Percentiles rank a stretch among this genome's conserved stretches.
Evolutionary conservation across 345 rosid genomes (phyloP).

Genomic region (Ricinus communis): DNA sequence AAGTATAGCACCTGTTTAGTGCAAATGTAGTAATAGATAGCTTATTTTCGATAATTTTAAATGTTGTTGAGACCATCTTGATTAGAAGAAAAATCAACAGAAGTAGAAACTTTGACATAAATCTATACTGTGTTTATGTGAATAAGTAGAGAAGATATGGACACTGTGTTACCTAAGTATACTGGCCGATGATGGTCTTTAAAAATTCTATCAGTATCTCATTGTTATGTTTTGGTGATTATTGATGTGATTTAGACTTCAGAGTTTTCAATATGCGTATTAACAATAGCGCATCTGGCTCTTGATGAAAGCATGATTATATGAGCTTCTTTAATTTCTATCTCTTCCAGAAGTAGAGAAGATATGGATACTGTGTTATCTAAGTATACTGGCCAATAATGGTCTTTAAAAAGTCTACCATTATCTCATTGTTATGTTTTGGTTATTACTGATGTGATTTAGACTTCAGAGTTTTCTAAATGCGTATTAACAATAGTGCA

Average conservation of each 20-base stretch:
- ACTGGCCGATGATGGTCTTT: background rate
- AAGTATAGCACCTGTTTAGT: background rate
- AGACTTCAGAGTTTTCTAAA: background rate
- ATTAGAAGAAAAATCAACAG: background rate
- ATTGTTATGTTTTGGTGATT: background rate
- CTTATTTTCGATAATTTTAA: background rate
- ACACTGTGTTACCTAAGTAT: background rate
- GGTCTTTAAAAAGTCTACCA: background rate
- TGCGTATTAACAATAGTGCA: background rate
- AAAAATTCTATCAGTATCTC: background rate
- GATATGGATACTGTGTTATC: background rate
- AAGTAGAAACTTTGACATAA: too few relatives aligned
- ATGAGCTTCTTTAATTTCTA: background rate
- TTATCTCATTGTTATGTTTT: background rate
- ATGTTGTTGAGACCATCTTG: background rate
- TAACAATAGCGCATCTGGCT: background rate
- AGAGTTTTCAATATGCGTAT: background rate
- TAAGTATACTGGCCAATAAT: too few relatives aligned
- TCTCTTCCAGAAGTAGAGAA: too few relatives aligned
- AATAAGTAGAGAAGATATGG: background rate
- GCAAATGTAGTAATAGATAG: background rate
- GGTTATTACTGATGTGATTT: background rate
- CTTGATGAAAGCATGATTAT: constrained; percentile 4
- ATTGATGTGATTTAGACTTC: background rate
- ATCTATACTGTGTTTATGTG: too few relatives aligned